phyloP scores from a whole-genome alignment of 805 yeast genomes.

The Ogataea neopini region DNA sequence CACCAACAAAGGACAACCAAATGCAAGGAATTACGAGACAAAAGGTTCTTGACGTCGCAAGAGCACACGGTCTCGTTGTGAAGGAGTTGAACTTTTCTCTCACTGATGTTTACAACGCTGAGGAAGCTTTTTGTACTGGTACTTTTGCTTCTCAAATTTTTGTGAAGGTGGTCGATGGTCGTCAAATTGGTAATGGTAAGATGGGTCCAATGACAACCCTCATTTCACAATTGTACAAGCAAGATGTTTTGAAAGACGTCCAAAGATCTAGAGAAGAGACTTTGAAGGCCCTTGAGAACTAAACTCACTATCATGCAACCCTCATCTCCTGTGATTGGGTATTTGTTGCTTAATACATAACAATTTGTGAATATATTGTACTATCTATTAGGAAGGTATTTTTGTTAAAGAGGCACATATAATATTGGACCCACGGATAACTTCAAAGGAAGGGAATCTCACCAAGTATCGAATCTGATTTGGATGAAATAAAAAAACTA shows the following conservation, averaged over 20 bases:
- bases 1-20: conserved; percentile 13
- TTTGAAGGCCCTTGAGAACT: not conserved
- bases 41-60: conserved; percentile 13
- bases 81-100: conserved; percentile 11
- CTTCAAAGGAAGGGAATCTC: no score
- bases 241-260: conserved; percentile 3
- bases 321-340: no score
- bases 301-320: no score
- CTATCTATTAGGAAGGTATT: no score
- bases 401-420: no score
- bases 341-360: no score
- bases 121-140: conserved; percentile 15
- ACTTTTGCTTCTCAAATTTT: conserved; percentile 12
- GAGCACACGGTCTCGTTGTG: conserved; percentile 8
- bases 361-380: no score
- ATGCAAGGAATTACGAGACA: conserved; percentile 17
- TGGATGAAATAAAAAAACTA: no score
- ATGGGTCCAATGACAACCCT: conserved; percentile 7
- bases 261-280: not conserved
- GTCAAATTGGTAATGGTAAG: conserved; percentile 8
- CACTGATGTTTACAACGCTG: conserved; percentile 17
- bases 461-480: no score
- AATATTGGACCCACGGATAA: no score
- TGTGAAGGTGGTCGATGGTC: conserved; percentile 12
- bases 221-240: conserved; percentile 5